These are phyloP conservation scores for Dendrobium chrysotoxum DNA, from an alignment of 106 monocot genomes.

Conservation along the genomic window DNA sequence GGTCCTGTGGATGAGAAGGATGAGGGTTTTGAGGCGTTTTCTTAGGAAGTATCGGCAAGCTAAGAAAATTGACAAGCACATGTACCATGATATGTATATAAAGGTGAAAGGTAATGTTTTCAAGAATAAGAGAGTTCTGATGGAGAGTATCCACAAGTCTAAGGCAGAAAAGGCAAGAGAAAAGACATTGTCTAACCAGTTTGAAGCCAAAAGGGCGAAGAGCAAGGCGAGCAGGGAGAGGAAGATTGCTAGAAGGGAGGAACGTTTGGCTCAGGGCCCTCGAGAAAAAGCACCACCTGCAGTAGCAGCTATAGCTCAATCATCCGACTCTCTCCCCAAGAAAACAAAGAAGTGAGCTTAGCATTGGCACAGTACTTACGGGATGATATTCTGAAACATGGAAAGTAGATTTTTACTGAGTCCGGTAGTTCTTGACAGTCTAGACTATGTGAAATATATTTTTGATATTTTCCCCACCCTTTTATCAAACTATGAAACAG, in stretches of 20 bases:
- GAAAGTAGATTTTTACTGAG: no score
- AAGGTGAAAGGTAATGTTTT: slow-evolving; percentile 45
- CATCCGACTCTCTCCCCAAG: background rate
- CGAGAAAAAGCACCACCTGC: background rate
- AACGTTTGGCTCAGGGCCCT: slow-evolving; percentile 24
- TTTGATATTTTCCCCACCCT: no score
- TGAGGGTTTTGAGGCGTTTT: slow-evolving; percentile 35
- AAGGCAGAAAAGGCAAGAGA: slow-evolving; percentile 38
- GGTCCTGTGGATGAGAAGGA: slow-evolving; percentile 49
- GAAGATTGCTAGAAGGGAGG: slow-evolving; percentile 28
- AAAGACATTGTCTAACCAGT: slow-evolving; percentile 32
- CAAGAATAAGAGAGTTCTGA: slow-evolving; percentile 37
- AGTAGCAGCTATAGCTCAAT: background rate
- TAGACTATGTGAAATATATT: no score
- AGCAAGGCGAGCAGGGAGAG: slow-evolving; percentile 38
- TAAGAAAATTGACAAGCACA: slow-evolving; percentile 43
- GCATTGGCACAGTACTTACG: no score
- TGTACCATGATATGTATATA: slow-evolving; percentile 45
- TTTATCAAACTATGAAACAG: no score
- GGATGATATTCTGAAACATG: no score
- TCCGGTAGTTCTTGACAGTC: no score
- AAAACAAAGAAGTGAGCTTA: background rate
- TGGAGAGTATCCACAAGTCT: slow-evolving; percentile 45
- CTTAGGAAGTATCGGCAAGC: slow-evolving; percentile 29
- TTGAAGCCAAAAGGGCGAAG: slow-evolving; percentile 35